These are phyloP conservation scores for Linnemannia zychae DNA, from an alignment of 192 early-diverging fungal species.

Conservation along the genomic window DNA sequence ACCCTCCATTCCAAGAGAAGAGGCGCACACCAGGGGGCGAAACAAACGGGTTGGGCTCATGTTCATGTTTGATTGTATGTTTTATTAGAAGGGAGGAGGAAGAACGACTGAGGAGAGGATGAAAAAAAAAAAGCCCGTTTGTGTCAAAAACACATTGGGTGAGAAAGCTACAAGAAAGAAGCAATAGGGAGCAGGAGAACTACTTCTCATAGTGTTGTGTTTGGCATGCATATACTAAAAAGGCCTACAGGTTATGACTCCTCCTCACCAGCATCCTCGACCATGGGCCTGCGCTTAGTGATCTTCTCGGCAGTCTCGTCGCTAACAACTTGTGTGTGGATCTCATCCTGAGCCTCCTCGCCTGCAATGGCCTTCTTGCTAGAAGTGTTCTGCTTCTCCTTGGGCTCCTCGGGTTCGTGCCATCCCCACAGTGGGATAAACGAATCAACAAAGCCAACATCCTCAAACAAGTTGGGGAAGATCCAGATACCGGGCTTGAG, in stretches of 20 bases:
- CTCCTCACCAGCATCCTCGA: slow-evolving; percentile 62
- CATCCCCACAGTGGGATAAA: slow-evolving; percentile 94
- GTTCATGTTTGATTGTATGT: too few relatives aligned
- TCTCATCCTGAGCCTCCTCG: slow-evolving; percentile 29
- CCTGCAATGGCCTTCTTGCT: slow-evolving; percentile 43
- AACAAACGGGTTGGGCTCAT: too few relatives aligned
- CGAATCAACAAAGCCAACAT: slow-evolving; percentile 93
- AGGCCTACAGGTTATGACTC: slow-evolving; percentile 20
- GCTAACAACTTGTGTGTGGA: slow-evolving; percentile 50
- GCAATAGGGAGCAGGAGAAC: background rate
- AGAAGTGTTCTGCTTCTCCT: slow-evolving; percentile 38
- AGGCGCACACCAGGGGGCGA: too few relatives aligned
- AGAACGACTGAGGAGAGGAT: background rate
- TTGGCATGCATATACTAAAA: too few relatives aligned
- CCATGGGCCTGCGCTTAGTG: slow-evolving; percentile 52
- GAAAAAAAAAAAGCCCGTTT: background rate
- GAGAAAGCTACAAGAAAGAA: background rate
- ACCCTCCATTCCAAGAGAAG: too few relatives aligned
- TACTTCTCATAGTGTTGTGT: too few relatives aligned
- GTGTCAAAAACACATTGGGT: background rate
- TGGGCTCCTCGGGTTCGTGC: slow-evolving; percentile 72
- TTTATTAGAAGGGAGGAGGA: background rate
- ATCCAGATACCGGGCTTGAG: slow-evolving; percentile 93
- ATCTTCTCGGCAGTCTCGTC: slow-evolving; percentile 50
- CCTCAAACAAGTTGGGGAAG: slow-evolving; percentile 98